A percentile compares a stretch with the other conserved stretches of the same genome.
These are phyloP conservation scores for Lentinus brumalis DNA, from an alignment of 768 basidiomycete species.

Conservation along the genomic window DNA sequence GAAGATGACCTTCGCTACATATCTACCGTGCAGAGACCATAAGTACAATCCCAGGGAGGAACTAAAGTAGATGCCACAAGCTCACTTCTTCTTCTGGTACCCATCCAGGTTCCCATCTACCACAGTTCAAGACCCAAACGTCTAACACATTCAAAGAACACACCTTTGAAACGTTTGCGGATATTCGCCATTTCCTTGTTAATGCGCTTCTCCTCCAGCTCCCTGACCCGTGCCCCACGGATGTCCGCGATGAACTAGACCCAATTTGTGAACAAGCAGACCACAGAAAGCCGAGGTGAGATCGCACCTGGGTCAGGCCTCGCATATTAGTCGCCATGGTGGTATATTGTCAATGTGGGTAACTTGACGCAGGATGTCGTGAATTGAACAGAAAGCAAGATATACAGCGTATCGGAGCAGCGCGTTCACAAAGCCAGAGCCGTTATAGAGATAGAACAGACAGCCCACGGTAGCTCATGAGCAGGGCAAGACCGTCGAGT, in stretches of 20 bases:
- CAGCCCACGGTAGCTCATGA: slow-evolving; percentile 7
- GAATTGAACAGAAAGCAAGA: neutral
- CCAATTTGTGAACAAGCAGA: neutral
- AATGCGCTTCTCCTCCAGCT: slow-evolving; percentile 97
- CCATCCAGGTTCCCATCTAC: slow-evolving; percentile 84
- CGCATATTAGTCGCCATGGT: slow-evolving; percentile 90
- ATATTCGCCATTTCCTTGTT: slow-evolving; percentile 99
- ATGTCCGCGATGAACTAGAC: slow-evolving; percentile 97
- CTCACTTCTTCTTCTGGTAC: slow-evolving; percentile 91
- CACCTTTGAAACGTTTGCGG: slow-evolving; percentile 97
- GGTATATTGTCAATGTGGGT: slow-evolving; percentile 15
- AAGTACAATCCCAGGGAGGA: neutral
- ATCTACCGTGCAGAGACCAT: slow-evolving; percentile 49
- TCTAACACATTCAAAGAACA: slow-evolving; percentile 10
- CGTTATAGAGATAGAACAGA: neutral
- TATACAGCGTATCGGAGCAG: neutral
- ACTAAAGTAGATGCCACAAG: neutral
- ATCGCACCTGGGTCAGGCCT: slow-evolving; percentile 83
- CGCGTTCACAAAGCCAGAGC: neutral
- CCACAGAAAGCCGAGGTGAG: neutral
- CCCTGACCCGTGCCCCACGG: slow-evolving; percentile 92
- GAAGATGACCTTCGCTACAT: slow-evolving; percentile 98
- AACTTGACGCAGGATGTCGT: slow-evolving; percentile 3
- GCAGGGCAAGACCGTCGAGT: neutral
- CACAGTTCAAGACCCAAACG: slow-evolving; percentile 1